Evolutionary conservation across 805 yeast species (phyloP), one percentile per base, ranked within the genome.

Genomic region (Kodamaea leandrae): DNA sequence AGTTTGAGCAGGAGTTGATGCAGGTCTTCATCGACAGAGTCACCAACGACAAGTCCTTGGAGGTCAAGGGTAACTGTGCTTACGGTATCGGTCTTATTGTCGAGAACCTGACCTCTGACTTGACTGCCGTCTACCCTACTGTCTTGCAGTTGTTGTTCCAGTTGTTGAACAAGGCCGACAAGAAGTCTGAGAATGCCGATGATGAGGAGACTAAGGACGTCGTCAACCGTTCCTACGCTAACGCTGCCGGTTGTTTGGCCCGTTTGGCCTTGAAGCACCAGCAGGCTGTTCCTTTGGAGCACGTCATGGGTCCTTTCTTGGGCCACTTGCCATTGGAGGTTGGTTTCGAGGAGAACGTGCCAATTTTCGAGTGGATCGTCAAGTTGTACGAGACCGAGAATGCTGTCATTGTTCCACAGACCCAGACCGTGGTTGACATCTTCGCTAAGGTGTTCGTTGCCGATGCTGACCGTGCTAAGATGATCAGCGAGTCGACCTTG

Each of bases 241-340:
- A 93, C 63, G 96, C 96, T 4, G 84, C 93, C 63, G 99, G 99
- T 32, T 93, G 98, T 76, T 96, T 90, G 43, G 90, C 96, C 13
- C 81, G 99, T 66, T 75, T 93, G 86, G 77, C 86, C 10, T 69
- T 86, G 61, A 82, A 83, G 59, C 77, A 85, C 61, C 80, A 78
- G 54, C 67, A 65, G 27, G 76, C 83, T 26, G 80, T 90, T 51
- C 97, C 97, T 45, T 65, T 88, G 50, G 67, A 63, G 47, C 80
- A 76, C 45, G 89, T 80, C 42, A 78, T 91, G 32, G 69, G 85
- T 16, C 95, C 96, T 37, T 72, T 93, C 55, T 68, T 90, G 47
- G 67, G 74, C 37, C 91, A 85, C 55, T 75, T 93, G 57, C 99
- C 99, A 38, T 76, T 93, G 58, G 78, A 81, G 58, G 80, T 89